Evolutionary conservation across 305 asterid species (phyloP).

Genomic region (Stenogyne calaminthoides): DNA sequence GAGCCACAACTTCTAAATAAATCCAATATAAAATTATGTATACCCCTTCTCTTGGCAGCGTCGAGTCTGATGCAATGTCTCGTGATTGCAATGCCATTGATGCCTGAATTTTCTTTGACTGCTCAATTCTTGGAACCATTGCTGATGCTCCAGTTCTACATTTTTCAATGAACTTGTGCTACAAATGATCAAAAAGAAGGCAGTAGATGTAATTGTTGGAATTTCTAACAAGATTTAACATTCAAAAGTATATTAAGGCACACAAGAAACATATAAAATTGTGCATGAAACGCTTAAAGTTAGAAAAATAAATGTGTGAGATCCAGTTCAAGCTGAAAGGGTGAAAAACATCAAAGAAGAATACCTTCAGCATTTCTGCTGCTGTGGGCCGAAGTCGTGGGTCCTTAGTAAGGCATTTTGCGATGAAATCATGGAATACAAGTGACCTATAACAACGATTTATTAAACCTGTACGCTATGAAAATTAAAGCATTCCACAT

Average conservation of each 20-base stretch:
- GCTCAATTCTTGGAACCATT: conserved; percentile 93
- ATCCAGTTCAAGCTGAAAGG: conserved; percentile 16
- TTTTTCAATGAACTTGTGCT: conserved; percentile 99
- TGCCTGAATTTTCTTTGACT: conserved; percentile 77
- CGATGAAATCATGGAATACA: conserved; percentile 93
- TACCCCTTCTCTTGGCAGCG: conserved; percentile 72
- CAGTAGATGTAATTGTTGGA: conserved; percentile 23
- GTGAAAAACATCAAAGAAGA: conserved; percentile 17
- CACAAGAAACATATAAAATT: conserved; percentile 19
- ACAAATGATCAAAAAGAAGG: conserved; percentile 30
- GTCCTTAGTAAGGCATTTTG: conserved; percentile 97
- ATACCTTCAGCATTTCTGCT: conserved; percentile 95
- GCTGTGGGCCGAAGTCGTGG: conserved; percentile 96
- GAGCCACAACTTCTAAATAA: conserved; percentile 23
- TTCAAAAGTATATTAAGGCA: conserved; percentile 17
- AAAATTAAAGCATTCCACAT: conserved; percentile 16
- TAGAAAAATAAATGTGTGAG: conserved; percentile 25
- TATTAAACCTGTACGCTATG: conserved; percentile 23
- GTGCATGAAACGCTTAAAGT: neutral
- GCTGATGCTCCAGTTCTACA: conserved; percentile 85
- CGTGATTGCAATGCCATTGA: conserved; percentile 59
- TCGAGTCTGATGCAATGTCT: conserved; percentile 49
- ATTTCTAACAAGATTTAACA: conserved; percentile 22
- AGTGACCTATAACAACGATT: conserved; percentile 72
- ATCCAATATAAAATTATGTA: conserved; percentile 26